These are phyloP conservation scores for Suaeda aralocaspica DNA, from an alignment of 148 eudicot genomes.

Conservation along the genomic window DNA sequence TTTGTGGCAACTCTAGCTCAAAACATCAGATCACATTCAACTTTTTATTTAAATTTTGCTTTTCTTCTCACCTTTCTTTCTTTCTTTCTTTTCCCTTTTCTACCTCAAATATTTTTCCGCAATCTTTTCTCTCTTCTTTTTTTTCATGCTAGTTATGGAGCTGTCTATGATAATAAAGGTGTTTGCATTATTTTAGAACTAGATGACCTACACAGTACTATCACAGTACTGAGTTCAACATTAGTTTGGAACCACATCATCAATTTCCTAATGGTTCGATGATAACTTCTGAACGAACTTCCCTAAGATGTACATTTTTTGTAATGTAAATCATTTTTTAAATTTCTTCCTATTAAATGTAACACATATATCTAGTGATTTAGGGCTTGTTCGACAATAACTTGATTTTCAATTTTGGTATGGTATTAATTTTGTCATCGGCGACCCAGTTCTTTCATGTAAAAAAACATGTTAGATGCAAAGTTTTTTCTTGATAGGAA, in stretches of 20 bases:
- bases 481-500: too few species aligned
- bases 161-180: constrained; percentile 2
- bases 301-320: too few species aligned
- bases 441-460: too few species aligned
- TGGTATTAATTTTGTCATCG: too few species aligned
- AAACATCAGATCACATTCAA: background rate
- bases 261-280: background rate
- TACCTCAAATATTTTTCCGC: background rate
- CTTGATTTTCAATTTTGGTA: too few species aligned
- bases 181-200: constrained; percentile 11
- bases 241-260: constrained; percentile 12
- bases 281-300: background rate
- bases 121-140: background rate
- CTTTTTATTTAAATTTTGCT: background rate
- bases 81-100: background rate
- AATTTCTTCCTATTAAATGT: too few species aligned
- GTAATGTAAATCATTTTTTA: too few species aligned
- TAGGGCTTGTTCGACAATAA: too few species aligned
- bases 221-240: background rate
- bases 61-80: background rate
- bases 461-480: too few species aligned
- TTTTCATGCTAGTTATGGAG: background rate
- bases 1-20: background rate
- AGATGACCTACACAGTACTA: background rate
- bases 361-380: too few species aligned